Evolutionary conservation across 2,329 filamentous ascomycete genomes (phyloP).

Genomic region (Xylariaceae sp.): DNA sequence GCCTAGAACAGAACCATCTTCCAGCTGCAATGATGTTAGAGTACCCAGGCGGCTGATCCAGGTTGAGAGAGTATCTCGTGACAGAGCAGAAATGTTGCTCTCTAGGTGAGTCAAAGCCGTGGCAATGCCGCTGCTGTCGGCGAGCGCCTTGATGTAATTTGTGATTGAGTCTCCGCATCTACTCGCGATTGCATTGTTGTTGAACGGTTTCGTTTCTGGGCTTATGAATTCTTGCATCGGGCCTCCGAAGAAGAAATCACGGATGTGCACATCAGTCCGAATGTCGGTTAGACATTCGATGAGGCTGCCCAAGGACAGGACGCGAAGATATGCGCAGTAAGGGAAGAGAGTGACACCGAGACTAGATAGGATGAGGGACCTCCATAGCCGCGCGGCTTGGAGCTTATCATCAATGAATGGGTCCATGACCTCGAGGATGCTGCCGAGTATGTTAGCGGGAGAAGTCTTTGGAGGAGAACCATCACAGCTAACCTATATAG

Average conservation of each 20-base stretch:
- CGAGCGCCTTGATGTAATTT: constrained; percentile 42
- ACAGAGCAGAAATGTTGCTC: constrained; percentile 45
- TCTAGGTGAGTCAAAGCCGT: constrained; percentile 55
- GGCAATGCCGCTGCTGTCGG: constrained; percentile 41
- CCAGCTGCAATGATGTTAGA: constrained; percentile 56
- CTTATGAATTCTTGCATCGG: constrained; percentile 37
- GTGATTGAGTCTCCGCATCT: constrained; percentile 56
- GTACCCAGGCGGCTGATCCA: constrained; percentile 59
- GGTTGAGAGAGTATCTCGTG: constrained; percentile 47
- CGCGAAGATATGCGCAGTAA: constrained; percentile 64
- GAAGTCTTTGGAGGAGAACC: neutral
- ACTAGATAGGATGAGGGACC: constrained; percentile 63
- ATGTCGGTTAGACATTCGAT: constrained; percentile 55
- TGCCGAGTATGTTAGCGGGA: constrained; percentile 28
- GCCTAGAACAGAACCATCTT: constrained; percentile 56
- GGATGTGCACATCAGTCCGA: constrained; percentile 26
- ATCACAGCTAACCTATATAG: constrained; percentile 55
- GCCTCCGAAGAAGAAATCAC: constrained; percentile 39
- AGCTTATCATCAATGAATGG: constrained; percentile 40
- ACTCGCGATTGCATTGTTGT: too few relatives aligned
- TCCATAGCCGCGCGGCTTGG: constrained; percentile 66
- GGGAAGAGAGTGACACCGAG: constrained; percentile 59
- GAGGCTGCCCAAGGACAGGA: constrained; percentile 60
- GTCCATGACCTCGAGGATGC: constrained; percentile 44
- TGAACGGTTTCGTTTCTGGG: too few relatives aligned